These are phyloP conservation scores for Cerioporus squamosus DNA, from an alignment of 1,284 basidiomycete species.

Conservation along the genomic window DNA sequence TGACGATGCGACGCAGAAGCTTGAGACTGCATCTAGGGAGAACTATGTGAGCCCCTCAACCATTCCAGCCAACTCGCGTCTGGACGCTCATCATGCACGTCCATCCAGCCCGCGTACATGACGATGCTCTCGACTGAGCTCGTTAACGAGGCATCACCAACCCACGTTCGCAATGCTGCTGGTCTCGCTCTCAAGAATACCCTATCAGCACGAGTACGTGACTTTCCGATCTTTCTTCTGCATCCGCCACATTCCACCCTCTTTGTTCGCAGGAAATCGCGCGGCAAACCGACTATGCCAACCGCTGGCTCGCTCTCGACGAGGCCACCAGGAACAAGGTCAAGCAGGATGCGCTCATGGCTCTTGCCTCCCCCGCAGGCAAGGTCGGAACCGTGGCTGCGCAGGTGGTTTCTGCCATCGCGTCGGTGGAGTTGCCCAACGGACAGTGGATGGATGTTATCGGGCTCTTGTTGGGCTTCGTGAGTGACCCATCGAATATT, in stretches of 20 bases:
- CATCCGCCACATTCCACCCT: constrained; percentile 12
- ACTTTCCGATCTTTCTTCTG: constrained; percentile 19
- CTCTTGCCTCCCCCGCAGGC: constrained; percentile 75
- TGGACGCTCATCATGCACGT: constrained; percentile 22
- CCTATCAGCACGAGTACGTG: constrained; percentile 78
- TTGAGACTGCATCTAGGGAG: constrained; percentile 82
- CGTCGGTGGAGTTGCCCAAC: constrained; percentile 89
- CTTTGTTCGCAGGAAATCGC: constrained; percentile 64
- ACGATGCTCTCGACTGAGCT: constrained; percentile 85
- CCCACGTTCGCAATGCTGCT: constrained; percentile 90
- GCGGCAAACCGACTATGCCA: constrained; percentile 78
- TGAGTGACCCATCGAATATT: constrained; percentile 79
- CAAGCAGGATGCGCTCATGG: constrained; percentile 87
- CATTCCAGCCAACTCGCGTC: constrained; percentile 23
- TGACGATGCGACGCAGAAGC: constrained; percentile 86
- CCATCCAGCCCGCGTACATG: constrained; percentile 83
- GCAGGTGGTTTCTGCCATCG: constrained; percentile 94
- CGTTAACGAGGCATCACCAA: constrained; percentile 70
- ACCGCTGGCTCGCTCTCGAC: constrained; percentile 82
- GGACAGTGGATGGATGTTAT: constrained; percentile 93
- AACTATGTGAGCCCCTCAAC: constrained; percentile 71
- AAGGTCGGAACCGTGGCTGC: constrained; percentile 89
- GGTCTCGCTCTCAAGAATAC: constrained; percentile 98
- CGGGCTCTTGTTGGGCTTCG: constrained; percentile 85
- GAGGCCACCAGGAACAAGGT: constrained; percentile 77